A percentile compares a stretch with the other conserved stretches of the same genome.
Evolutionary conservation across 139 green algal species (phyloP).

Genomic region (Diplosphaera chodatii): DNA sequence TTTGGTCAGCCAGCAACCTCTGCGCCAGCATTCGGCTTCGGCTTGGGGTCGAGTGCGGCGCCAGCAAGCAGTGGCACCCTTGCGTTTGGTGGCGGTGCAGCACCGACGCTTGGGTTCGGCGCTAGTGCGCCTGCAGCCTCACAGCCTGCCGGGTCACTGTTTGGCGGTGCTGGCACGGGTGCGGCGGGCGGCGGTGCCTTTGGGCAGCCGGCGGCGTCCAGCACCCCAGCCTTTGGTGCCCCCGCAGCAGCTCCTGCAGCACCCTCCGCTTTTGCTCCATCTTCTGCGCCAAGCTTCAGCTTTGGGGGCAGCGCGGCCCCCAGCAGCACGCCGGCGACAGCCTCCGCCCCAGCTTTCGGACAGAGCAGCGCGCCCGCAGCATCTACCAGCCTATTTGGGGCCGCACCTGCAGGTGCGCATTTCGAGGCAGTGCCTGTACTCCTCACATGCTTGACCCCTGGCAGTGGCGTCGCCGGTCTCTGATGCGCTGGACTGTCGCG

Average conservation of each 20-base stretch:
- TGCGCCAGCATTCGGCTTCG: background rate
- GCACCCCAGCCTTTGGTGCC: background rate
- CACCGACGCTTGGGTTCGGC: background rate
- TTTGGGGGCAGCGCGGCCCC: background rate
- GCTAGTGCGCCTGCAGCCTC: background rate
- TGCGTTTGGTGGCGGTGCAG: background rate
- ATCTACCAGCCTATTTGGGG: background rate
- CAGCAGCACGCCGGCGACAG: background rate
- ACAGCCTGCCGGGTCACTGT: background rate
- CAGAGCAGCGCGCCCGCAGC: background rate
- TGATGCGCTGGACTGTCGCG: no score
- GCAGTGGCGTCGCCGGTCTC: no score
- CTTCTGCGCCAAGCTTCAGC: background rate
- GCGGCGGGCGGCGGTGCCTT: background rate
- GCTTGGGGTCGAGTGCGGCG: background rate
- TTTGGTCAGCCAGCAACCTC: background rate
- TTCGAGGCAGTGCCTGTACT: no score
- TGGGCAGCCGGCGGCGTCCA: background rate
- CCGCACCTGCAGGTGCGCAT: background rate
- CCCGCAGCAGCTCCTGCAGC: background rate
- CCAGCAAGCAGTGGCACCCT: background rate
- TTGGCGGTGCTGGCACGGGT: constrained; percentile 1
- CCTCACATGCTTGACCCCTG: no score
- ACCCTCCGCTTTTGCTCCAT: background rate
- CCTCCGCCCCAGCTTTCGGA: background rate